phyloP scores from a whole-genome alignment of 2,329 filamentous ascomycete genomes.

The Sclerotinia sclerotiorum region DNA sequence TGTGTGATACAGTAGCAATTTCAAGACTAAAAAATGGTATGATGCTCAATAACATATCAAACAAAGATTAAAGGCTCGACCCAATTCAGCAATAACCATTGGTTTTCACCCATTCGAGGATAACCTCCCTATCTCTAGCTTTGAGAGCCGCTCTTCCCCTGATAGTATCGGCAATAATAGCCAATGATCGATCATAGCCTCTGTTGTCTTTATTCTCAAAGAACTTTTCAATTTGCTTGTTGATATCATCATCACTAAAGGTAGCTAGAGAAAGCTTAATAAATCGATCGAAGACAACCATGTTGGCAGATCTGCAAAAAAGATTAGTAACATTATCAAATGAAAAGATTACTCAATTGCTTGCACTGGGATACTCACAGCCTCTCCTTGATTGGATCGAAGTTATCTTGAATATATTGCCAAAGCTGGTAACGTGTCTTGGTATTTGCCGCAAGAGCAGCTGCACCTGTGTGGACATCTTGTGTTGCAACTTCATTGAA shows the following conservation, averaged over 20 bases:
- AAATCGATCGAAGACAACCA: slow-evolving; percentile 87
- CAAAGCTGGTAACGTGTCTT: slow-evolving; percentile 74
- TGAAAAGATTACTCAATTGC: neutral
- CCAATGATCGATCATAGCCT: slow-evolving; percentile 81
- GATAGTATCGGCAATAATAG: slow-evolving; percentile 83
- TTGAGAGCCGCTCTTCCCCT: slow-evolving; percentile 80
- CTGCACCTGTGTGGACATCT: slow-evolving; percentile 83
- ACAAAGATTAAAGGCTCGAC: neutral
- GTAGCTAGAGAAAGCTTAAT: slow-evolving; percentile 74
- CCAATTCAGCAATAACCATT: slow-evolving; percentile 51
- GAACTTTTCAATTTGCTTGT: slow-evolving; percentile 78
- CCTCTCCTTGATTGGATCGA: slow-evolving; percentile 69
- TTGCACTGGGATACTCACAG: slow-evolving; percentile 45
- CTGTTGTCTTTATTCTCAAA: slow-evolving; percentile 84
- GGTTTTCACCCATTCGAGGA: slow-evolving; percentile 75
- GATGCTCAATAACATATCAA: neutral
- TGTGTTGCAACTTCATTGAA: slow-evolving; percentile 81
- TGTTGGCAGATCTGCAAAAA: slow-evolving; percentile 59
- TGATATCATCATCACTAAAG: slow-evolving; percentile 68
- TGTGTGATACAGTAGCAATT: neutral
- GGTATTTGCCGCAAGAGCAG: slow-evolving; percentile 69
- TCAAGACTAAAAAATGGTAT: neutral
- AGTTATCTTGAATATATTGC: slow-evolving; percentile 83
- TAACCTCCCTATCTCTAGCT: slow-evolving; percentile 67
- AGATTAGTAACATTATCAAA: neutral